Evolutionary conservation across 306 rosid species (phyloP).

Genomic region (Alnus glutinosa): DNA sequence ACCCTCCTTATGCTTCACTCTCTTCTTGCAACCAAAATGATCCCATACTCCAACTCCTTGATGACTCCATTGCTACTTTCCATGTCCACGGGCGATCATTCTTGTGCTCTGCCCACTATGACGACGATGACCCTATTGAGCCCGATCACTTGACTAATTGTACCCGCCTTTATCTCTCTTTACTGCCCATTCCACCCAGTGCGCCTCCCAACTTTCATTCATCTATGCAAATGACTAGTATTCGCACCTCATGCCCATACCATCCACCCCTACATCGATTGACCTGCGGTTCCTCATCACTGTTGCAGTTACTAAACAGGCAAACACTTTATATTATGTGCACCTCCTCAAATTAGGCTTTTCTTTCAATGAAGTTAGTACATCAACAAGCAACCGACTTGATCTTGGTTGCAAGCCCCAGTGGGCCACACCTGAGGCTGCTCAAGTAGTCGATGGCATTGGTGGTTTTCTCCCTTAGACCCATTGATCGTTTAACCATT

Average conservation of each 20-base stretch:
- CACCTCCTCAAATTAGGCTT: conserved; percentile 58
- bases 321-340: conserved; percentile 50
- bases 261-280: conserved; percentile 47
- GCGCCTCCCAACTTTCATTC: conserved; percentile 59
- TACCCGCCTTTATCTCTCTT: conserved; percentile 71
- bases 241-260: conserved; percentile 47
- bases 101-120: conserved; percentile 80
- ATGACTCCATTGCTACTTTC: conserved; percentile 89
- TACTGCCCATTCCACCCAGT: conserved; percentile 51
- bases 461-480: conserved; percentile 84
- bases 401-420: conserved; percentile 88
- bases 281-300: conserved; percentile 59
- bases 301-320: conserved; percentile 52
- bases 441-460: conserved; percentile 92
- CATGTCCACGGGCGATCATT: conserved; percentile 87
- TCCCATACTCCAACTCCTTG: conserved; percentile 84
- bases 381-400: conserved; percentile 70
- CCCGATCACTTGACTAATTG: conserved; percentile 48
- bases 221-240: conserved; percentile 43
- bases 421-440: conserved; percentile 89
- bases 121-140: conserved; percentile 91
- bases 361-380: conserved; percentile 62
- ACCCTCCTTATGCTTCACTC: conserved; percentile 45
- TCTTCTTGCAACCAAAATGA: conserved; percentile 62
- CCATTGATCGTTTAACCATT: conserved; percentile 76